Percentiles rank a stretch among this genome's conserved stretches.
Evolutionary conservation across 305 asterid species (phyloP).

Genomic region (Rubia peregrina): DNA sequence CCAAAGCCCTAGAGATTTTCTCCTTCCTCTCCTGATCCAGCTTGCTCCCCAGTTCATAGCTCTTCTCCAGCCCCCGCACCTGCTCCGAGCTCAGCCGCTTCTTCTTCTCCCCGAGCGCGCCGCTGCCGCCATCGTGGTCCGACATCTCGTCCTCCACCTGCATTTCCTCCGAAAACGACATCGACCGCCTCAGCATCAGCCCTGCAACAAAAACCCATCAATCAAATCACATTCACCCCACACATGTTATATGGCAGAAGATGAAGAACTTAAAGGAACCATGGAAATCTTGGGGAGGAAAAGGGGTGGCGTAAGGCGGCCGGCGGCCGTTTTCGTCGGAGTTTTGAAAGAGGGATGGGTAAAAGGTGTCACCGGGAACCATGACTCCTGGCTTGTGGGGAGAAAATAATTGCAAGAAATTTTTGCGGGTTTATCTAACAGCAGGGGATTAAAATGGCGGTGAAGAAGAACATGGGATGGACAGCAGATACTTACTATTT

Average conservation of each 20-base stretch:
- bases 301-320: conserved; percentile 20
- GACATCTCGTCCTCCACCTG: conserved; percentile 49
- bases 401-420: not conserved
- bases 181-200: conserved; percentile 59
- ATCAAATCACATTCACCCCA: too few relatives aligned
- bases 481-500: conserved; percentile 44
- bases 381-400: not conserved
- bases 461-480: conserved; percentile 55
- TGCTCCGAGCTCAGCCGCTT: conserved; percentile 55
- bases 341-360: conserved; percentile 49
- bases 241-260: too few relatives aligned
- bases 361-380: conserved; percentile 35
- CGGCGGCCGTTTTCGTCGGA: conserved; percentile 30
- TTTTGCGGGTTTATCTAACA: not conserved
- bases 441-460: conserved; percentile 13
- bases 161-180: conserved; percentile 53
- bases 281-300: conserved; percentile 45
- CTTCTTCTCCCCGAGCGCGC: conserved; percentile 61
- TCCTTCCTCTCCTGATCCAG: conserved; percentile 47
- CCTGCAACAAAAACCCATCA: conserved; percentile 22
- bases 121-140: conserved; percentile 35
- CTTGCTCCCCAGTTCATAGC: conserved; percentile 42
- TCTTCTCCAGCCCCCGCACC: conserved; percentile 49
- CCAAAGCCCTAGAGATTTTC: conserved; percentile 38
- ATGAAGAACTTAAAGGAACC: conserved; percentile 19